Evolutionary conservation across 176 grass and related monocot genomes (phyloP), one percentile per base, ranked within the genome.

Genomic region (Aechmea fasciata): DNA sequence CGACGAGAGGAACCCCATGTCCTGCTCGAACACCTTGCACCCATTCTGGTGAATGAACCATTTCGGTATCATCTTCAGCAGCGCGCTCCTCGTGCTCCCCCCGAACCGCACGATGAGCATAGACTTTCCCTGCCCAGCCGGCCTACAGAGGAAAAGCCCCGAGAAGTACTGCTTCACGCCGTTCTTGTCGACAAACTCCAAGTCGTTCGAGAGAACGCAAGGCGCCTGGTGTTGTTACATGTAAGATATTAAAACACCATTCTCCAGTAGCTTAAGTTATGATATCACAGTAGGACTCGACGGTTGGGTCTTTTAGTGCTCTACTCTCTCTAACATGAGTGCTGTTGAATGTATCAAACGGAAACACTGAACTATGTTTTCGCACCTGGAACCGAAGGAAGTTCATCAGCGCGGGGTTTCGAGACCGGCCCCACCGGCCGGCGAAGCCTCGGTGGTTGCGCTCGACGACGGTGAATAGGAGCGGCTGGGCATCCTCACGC

Each of bases 1-100:
- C 65, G 94, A 99, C 10, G 89, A 99, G 2, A 99, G 79, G 74
- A 99, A 90, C 6, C 94, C 94, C 94, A 99, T 97, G 82, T 99
- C 94, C 79, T 99, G 94, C 83, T 99, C 89, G 76, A 99, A 99
- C 67, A 92, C 89, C 81, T 89, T 89, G 74, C 78, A 68, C 0
- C 83, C 78, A 62, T 91, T 96, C 85, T 91, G 92, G 82, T 96
- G 92, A 2, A 91, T 0, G 79, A 72, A 96, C 92, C 92, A 96
- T 0, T 50, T 0, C 1, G 85, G 92, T 6, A 96, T 14, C 53
- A 96, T 20, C 19, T 52, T 84, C 17, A 18, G 2, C 1, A 90
- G 47, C 11, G 49, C 48, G 19, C 89, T 81, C 9, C 66, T 63
- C 0, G 54, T 10, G 15, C 78, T 92, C 9, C 65, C 53, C 24